A percentile compares a stretch with the other conserved stretches of the same genome.
These are phyloP conservation scores for Vaccinium myrtillus DNA, from an alignment of 148 eudicot species.

Conservation along the genomic window DNA sequence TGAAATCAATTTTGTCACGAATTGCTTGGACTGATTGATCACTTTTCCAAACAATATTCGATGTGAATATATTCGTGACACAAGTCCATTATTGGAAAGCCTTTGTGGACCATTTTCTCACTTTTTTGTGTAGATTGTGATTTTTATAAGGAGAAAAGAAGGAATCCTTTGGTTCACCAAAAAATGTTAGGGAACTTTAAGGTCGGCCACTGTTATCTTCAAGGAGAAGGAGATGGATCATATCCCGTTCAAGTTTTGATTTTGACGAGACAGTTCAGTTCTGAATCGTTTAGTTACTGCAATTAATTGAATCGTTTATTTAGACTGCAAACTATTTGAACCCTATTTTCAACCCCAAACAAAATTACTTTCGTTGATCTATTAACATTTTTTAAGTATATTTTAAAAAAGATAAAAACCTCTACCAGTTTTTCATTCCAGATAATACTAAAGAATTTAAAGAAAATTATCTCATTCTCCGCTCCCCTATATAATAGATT, in stretches of 20 bases:
- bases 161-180: neutral
- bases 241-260: too few species aligned
- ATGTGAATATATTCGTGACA: neutral
- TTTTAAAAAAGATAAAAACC: too few species aligned
- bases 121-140: neutral
- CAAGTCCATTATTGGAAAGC: neutral
- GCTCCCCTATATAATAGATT: too few species aligned
- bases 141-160: neutral
- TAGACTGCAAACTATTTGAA: too few species aligned
- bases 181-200: neutral
- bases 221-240: too few species aligned
- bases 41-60: neutral
- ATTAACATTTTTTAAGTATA: neutral
- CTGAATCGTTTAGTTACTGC: too few species aligned
- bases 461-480: too few species aligned
- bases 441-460: too few species aligned
- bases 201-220: neutral
- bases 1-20: neutral
- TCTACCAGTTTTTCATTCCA: too few species aligned
- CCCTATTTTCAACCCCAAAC: neutral
- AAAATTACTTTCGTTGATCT: neutral
- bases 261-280: too few species aligned
- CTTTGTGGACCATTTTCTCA: neutral
- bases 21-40: neutral
- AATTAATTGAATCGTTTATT: too few species aligned